A percentile compares a stretch with the other conserved stretches of the same genome.
Evolutionary conservation across 495 filamentous ascomycete species (phyloP).

Genomic region (Rhizodiscina lignyota): DNA sequence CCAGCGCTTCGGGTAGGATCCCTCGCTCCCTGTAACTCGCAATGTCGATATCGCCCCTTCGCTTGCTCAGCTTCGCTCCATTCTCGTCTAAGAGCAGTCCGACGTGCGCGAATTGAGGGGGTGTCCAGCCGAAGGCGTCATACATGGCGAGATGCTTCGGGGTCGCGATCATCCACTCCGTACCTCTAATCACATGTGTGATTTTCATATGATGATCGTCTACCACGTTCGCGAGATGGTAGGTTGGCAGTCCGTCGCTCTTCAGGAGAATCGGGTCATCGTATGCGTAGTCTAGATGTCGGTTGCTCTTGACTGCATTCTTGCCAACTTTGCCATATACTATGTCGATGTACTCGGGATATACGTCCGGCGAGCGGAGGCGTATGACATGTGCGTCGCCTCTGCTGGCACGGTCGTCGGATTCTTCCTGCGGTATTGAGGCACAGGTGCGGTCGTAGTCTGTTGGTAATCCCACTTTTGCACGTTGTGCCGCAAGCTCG

Average conservation of each 20-base stretch:
- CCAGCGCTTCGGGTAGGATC: slow-evolving; percentile 54
- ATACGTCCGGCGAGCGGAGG: slow-evolving; percentile 42
- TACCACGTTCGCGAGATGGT: slow-evolving; percentile 92
- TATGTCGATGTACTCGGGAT: slow-evolving; percentile 51
- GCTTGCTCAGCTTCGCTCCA: slow-evolving; percentile 79
- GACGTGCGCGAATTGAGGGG: slow-evolving; percentile 74
- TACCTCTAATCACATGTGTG: slow-evolving; percentile 83
- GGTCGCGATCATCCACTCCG: slow-evolving; percentile 90
- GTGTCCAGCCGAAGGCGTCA: slow-evolving; percentile 74
- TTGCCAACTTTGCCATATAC: slow-evolving; percentile 45
- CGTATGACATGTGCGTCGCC: slow-evolving; percentile 67
- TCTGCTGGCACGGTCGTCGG: slow-evolving; percentile 43
- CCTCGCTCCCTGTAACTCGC: slow-evolving; percentile 47
- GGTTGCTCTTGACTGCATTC: slow-evolving; percentile 14
- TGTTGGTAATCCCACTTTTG: slow-evolving; percentile 39
- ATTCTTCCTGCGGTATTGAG: slow-evolving; percentile 45
- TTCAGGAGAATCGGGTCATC: slow-evolving; percentile 80
- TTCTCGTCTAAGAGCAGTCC: slow-evolving; percentile 63
- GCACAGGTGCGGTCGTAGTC: slow-evolving; percentile 68
- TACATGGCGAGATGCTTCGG: slow-evolving; percentile 80
- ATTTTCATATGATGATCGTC: slow-evolving; percentile 92
- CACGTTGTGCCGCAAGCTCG: slow-evolving; percentile 39
- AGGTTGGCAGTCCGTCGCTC: slow-evolving; percentile 80
- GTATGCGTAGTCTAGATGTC: slow-evolving; percentile 32
- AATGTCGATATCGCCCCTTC: slow-evolving; percentile 56